Evolutionary conservation across 2,329 filamentous ascomycete genomes (phyloP).

Genomic region (Phaeoacremonium minimum): DNA sequence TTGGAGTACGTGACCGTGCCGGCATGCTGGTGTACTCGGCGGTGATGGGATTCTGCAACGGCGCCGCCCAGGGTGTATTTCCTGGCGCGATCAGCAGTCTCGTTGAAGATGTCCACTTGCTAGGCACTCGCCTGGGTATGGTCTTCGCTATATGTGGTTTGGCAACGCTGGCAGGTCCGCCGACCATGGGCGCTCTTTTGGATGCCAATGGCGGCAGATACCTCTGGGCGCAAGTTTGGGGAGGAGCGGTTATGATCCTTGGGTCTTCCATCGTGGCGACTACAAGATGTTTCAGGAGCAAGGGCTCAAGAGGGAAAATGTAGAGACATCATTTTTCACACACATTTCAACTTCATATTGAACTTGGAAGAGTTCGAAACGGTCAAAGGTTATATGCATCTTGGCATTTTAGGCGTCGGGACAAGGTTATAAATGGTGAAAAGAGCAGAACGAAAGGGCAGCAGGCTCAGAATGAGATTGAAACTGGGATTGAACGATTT

Average conservation of each 20-base stretch:
- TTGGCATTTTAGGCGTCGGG: too few relatives aligned
- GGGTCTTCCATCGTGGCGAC: neutral
- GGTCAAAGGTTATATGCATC: too few relatives aligned
- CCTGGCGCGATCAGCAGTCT: neutral
- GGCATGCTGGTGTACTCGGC: neutral
- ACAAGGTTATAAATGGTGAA: too few relatives aligned
- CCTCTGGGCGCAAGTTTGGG: neutral
- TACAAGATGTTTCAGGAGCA: neutral
- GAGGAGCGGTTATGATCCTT: neutral
- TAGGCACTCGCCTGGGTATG: neutral
- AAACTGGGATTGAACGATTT: too few relatives aligned
- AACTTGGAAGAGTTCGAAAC: too few relatives aligned
- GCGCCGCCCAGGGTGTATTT: neutral
- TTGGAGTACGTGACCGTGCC: conserved; percentile 31
- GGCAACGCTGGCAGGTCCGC: neutral
- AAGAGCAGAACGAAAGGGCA: too few relatives aligned
- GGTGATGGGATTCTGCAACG: neutral
- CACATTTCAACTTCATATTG: too few relatives aligned
- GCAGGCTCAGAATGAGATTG: too few relatives aligned
- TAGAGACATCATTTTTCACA: too few relatives aligned
- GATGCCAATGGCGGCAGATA: neutral
- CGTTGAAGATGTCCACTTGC: neutral
- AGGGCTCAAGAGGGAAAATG: too few relatives aligned
- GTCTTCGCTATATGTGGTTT: neutral
- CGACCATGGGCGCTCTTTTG: neutral